A percentile compares a stretch with the other conserved stretches of the same genome.
phyloP scores from a whole-genome alignment of 1,139 yeast genomes.

The Blastobotrys malaysiensis region DNA sequence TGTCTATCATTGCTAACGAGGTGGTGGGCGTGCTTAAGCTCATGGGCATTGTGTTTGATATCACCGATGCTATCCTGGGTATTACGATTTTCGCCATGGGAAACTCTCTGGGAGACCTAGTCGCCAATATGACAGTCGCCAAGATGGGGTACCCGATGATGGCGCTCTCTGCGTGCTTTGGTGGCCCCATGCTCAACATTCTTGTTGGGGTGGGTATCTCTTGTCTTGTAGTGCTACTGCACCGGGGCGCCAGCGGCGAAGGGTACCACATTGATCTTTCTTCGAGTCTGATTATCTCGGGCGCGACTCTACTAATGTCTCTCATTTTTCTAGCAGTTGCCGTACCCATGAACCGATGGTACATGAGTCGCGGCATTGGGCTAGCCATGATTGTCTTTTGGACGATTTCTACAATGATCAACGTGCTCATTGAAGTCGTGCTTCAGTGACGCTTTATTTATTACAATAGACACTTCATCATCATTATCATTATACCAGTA shows the following conservation, averaged over 20 bases:
- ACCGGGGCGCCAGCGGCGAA: constrained; percentile 16
- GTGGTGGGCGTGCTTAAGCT: constrained; percentile 64
- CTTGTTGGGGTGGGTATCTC: constrained; percentile 62
- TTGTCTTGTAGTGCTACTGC: constrained; percentile 48
- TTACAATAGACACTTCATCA: constrained; percentile 1
- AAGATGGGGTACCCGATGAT: constrained; percentile 81
- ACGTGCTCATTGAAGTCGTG: constrained; percentile 26
- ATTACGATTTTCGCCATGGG: constrained; percentile 88
- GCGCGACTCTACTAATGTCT: constrained; percentile 48
- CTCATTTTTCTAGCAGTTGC: constrained; percentile 47
- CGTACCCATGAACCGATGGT: constrained; percentile 65
- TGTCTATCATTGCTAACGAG: constrained; percentile 70
- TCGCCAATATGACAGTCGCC: constrained; percentile 80
- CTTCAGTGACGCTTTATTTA: neutral
- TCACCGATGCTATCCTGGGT: constrained; percentile 81
- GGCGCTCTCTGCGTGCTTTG: constrained; percentile 94
- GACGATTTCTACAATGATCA: constrained; percentile 38
- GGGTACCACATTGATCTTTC: constrained; percentile 39
- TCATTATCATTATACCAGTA: neutral
- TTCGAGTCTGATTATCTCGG: constrained; percentile 46
- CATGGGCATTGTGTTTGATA: constrained; percentile 51
- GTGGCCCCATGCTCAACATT: constrained; percentile 74
- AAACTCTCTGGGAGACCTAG: constrained; percentile 83
- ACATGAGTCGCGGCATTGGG: constrained; percentile 56
- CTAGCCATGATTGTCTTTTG: constrained; percentile 48